Percentiles rank a stretch among this genome's conserved stretches.
phyloP scores from a whole-genome alignment of 2,329 filamentous ascomycete species.

The Verticillium albo-atrum region DNA sequence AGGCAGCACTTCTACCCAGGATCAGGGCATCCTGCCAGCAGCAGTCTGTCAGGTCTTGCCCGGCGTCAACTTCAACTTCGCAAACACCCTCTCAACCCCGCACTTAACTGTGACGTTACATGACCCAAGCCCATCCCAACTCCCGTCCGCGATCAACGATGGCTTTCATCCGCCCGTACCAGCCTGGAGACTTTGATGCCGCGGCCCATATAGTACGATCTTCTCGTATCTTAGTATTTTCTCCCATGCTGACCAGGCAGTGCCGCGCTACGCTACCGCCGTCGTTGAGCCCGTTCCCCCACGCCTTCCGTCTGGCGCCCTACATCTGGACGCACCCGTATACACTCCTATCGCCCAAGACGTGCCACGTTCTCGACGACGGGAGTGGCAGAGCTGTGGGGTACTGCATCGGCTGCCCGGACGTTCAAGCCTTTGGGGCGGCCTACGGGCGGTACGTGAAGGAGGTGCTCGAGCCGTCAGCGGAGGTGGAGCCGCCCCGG shows the following conservation, averaged over 20 bases:
- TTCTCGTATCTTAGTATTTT: neutral
- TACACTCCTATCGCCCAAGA: conserved; percentile 37
- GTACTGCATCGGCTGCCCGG: conserved; percentile 44
- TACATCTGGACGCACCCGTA: conserved; percentile 50
- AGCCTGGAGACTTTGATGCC: conserved; percentile 32
- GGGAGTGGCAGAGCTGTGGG: conserved; percentile 38
- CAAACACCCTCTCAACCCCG: no score
- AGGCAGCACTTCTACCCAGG: no score
- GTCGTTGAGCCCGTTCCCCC: conserved; percentile 29
- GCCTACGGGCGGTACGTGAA: conserved; percentile 32
- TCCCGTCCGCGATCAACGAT: neutral
- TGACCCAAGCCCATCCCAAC: no score
- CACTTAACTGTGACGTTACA: no score
- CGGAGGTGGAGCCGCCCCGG: conserved; percentile 14
- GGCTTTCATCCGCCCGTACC: conserved; percentile 39
- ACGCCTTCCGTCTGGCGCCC: conserved; percentile 31
- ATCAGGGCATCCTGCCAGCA: no score
- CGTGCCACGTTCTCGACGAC: conserved; percentile 45
- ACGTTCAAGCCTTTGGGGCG: conserved; percentile 32
- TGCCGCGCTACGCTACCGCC: conserved; percentile 44
- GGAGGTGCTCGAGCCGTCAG: conserved; percentile 24
- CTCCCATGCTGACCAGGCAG: conserved; percentile 19
- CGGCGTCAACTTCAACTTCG: no score
- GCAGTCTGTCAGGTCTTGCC: no score
- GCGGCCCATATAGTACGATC: conserved; percentile 34